Base-by-base conservation (phyloP, 2,329 filamentous ascomycete genomes). In the Septoria linicola region DNA sequence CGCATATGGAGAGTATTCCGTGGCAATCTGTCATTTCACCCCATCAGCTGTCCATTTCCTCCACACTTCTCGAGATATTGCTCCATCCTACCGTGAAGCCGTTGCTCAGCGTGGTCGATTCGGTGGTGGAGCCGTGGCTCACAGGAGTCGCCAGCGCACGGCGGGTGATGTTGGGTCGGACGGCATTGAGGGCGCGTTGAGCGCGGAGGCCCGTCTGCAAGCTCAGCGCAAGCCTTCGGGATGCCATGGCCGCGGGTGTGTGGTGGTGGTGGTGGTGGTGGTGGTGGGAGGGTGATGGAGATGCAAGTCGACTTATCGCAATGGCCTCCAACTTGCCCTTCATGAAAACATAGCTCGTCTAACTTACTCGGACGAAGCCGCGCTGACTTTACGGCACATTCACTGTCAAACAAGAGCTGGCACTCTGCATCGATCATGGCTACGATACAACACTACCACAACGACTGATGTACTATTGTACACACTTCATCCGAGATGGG, bases 1-100 rank as follows among this genome's bases (percentile, higher is more conserved):
- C 69, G 92, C 92, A 82, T 90, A 97, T 67, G 92, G 93, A 61
- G 91, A 96, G 80, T 97, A 88, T 76, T 99, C 92, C 66, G 93
- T 95, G 64, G 93, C 93, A 72, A 99, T 90, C 92, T 97, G 72
- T 58, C 5, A 36, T 19, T 39, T 32, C 42, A 13, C 5, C 42
- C 19, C 25, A 49, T 64, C 51, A 63, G 59, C 42, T 14, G 23
- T 41, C 31, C 37, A 13, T 25, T 51, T 31, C 49, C 13, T 32
- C 19, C 16, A 16, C 25, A 11, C 3, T 40, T 23, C n/a, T 42
- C n/a, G n/a, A n/a, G 27, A 13, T 23, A 40, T 58, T 55, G 58
- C 49, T 53, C 57, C 78, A 60, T 5, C 23, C 23, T 80, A 96
- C 92, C 69, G 93, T 99, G 80, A 99, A 83, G 74, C 93, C 93